Base-by-base conservation (phyloP, 331 rosid species). In the Cucumis variabilis region DNA sequence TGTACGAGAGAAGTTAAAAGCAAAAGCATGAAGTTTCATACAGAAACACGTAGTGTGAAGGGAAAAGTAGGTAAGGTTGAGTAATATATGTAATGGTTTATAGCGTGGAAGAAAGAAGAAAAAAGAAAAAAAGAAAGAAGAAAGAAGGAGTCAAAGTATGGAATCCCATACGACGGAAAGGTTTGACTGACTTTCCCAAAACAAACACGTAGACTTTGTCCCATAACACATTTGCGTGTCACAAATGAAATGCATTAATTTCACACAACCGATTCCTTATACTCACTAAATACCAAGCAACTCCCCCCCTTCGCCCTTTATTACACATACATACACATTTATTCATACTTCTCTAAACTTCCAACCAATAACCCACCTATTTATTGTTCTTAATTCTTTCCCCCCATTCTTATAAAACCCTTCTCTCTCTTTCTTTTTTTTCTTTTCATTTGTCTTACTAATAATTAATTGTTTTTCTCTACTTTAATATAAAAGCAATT, bases 331-430 rank as follows among this genome's bases (percentile, higher is more conserved):
- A 2, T 51, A 16, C 15, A 10, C 0, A 27, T 48, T 79, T 17
- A 79, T 50, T 79, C 7, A 37, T 2, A 33, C 23, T 41, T 15
- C 44, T 44, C 60, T 41, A 75, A 75, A 46, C 48, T 17, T 27
- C 67, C 84, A 51, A 79, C 67, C 8, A 53, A 79, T 55, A 53
- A 27, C 84, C 68, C 17, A 79, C 68, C 17, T 16, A 53, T 79
- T 79, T 79, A 79, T 79, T 53, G 6, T 51, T 58, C 50, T 79
- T n/a, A n/a, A n/a, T n/a, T 77, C 28, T 23, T 14, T 77, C 50
- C 16, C n/a, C n/a, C 77, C 77, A 30, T 8, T 20, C 78, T 2
- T 13, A 44, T 44, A 44, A 44, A n/a, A 33, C 48, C 48, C 10
- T 44, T 44, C 46, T 7, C 46, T 41, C 8, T 41, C 8, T 6